Evolutionary conservation across 2,329 filamentous ascomycete species (phyloP), one percentile per base, ranked within the genome.

Genomic region (Aspergillus cejpii): DNA sequence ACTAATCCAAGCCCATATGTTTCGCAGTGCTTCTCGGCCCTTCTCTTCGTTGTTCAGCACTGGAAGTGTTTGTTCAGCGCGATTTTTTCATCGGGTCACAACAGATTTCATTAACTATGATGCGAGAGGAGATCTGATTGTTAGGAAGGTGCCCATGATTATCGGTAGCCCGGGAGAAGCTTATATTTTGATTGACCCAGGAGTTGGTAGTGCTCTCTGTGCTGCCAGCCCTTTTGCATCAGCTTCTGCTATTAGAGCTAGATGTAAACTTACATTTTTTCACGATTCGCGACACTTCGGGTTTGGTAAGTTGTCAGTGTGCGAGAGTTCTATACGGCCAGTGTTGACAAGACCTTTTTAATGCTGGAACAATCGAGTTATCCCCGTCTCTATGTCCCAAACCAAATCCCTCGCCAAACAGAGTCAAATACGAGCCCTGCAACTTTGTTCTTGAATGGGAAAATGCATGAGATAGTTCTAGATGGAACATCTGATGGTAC

Each of bases 201-300:
- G 37, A 31, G 47, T 59, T 45, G 54, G 58, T 19, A 48, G 26
- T 45, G 53, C 53, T 37, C 43, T 61, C 26, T 41, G 48, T 44
- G 51, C 56, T 50, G 54, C 50, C 21, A 48, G 49, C 40, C 44
- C 45, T 21, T 17, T 27, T 34, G 44, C 11, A 21, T 41, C 52
- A 19, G 10, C 47, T 36, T 41, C 47, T 50, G 39, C 43, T 17
- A 39, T 48, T 31, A 42, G 38, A 36, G 40, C 29, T 27, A 51
- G 45, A 47, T 61, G 53, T 48, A 53, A 54, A 52, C 41, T 60
- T 41, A 49, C 45, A 33, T 61, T 54, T 49, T 62, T 57, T 45
- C 54, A 60, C 39, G 51, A 59, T 26, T 54, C 50, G 5, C 51
- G 51, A 36, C 47, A 58, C 38, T 61, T 60, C 44, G 54, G 57